These are phyloP conservation scores for Candida manassasensis DNA, from an alignment of 805 yeast species.

Conservation along the genomic window DNA sequence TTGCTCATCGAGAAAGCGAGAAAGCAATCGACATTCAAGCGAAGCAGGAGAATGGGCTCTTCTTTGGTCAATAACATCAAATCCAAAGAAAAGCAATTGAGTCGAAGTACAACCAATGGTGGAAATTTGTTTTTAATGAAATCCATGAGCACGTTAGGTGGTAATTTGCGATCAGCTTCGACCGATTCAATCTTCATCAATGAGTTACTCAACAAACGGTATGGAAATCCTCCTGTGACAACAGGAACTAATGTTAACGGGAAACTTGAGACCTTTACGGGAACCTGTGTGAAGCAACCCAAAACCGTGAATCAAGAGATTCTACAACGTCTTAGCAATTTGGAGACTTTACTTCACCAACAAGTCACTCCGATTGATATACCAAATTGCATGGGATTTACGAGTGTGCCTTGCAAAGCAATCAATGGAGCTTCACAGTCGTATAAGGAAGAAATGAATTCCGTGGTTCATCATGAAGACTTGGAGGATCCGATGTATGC, in stretches of 20 bases:
- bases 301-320: constrained; percentile 2
- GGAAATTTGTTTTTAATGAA: constrained; percentile 20
- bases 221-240: constrained; percentile 12
- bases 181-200: constrained; percentile 36
- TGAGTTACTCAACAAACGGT: constrained; percentile 26
- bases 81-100: constrained; percentile 7
- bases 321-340: not conserved
- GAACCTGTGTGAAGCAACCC: not conserved
- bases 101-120: constrained; percentile 1
- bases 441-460: constrained; percentile 1
- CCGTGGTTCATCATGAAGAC: constrained; percentile 5
- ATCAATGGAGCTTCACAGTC: not conserved
- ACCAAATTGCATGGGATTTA: no score
- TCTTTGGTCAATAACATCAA: not conserved
- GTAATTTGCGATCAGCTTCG: constrained; percentile 34
- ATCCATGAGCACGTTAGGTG: constrained; percentile 30
- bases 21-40: constrained; percentile 16
- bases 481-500: constrained; percentile 10
- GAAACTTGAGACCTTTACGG: constrained; percentile 3
- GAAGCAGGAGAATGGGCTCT: not conserved
- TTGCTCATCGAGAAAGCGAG: constrained; percentile 22
- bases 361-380: not conserved
- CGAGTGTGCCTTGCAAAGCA: no score
- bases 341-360: constrained; percentile 2
- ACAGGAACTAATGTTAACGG: constrained; percentile 5